A percentile compares a stretch with the other conserved stretches of the same genome.
These are phyloP conservation scores for Lentinula detonsa DNA, from an alignment of 768 basidiomycete genomes.

Conservation along the genomic window DNA sequence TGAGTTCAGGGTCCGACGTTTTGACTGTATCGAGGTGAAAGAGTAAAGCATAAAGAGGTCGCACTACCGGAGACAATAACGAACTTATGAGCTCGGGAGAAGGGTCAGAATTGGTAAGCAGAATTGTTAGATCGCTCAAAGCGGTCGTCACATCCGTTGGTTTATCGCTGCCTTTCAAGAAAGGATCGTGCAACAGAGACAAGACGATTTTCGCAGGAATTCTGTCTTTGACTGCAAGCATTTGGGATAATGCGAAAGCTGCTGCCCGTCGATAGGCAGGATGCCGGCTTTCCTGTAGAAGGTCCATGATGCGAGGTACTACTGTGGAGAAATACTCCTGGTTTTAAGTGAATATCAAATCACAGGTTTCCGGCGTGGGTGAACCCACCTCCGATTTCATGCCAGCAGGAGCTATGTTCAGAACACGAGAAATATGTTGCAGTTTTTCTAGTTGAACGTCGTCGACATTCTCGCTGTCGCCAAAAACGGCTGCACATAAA, in stretches of 20 bases:
- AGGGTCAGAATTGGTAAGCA: constrained; percentile 76
- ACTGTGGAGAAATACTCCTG: constrained; percentile 61
- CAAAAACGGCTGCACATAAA: constrained; percentile 63
- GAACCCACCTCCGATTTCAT: constrained; percentile 48
- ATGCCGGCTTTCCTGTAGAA: constrained; percentile 38
- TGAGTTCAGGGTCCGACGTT: constrained; percentile 59
- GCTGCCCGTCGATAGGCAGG: constrained; percentile 51
- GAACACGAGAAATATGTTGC: constrained; percentile 60
- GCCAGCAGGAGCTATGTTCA: constrained; percentile 56
- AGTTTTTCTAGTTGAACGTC: constrained; percentile 62
- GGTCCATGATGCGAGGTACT: constrained; percentile 46
- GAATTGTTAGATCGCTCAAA: constrained; percentile 43
- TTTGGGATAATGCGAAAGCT: constrained; percentile 63
- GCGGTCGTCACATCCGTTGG: constrained; percentile 15
- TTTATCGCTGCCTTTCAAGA: constrained; percentile 22
- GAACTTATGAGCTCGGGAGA: constrained; percentile 60
- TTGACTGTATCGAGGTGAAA: constrained; percentile 47
- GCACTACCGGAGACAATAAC: constrained; percentile 63
- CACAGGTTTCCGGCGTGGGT: background rate
- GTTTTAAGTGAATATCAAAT: background rate
- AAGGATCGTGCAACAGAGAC: constrained; percentile 44
- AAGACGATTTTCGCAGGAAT: constrained; percentile 28
- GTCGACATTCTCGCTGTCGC: constrained; percentile 48
- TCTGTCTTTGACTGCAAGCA: constrained; percentile 38
- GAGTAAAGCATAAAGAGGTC: constrained; percentile 60